These are phyloP conservation scores for Fomitopsis pinicola DNA, from an alignment of 1,284 basidiomycete genomes.

Conservation along the genomic window DNA sequence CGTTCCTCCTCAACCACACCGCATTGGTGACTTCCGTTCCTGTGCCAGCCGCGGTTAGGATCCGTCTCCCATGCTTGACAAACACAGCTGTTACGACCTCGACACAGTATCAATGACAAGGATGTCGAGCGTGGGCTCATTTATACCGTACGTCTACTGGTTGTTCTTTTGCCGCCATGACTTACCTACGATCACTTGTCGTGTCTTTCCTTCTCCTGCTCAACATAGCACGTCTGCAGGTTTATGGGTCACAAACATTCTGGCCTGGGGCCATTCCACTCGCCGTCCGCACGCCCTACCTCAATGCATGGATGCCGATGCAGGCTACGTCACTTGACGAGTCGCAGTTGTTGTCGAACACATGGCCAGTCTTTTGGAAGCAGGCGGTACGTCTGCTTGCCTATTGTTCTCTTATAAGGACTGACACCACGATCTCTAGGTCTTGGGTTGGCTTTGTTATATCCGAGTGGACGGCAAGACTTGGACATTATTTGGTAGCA, in stretches of 20 bases:
- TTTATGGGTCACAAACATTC: constrained; percentile 29
- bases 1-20: no score
- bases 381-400: not conserved
- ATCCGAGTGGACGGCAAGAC: not conserved
- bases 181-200: no score
- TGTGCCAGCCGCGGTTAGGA: no score
- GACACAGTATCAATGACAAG: no score
- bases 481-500: not conserved
- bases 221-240: not conserved
- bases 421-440: not conserved
- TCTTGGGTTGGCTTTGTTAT: not conserved
- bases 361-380: not conserved
- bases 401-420: not conserved
- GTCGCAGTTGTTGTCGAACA: not conserved
- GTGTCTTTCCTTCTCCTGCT: no score
- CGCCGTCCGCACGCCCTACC: constrained; percentile 56
- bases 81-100: no score
- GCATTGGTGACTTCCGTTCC: no score
- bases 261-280: constrained; percentile 51
- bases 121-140: no score
- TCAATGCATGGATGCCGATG: constrained; percentile 49
- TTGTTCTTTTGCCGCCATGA: no score
- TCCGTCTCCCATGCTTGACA: no score
- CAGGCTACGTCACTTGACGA: not conserved
- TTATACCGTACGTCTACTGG: no score